Evolutionary conservation across 129 eudicot species (phyloP), one percentile per base, ranked within the genome.

Genomic region (Centrapalus pauciflorus): DNA sequence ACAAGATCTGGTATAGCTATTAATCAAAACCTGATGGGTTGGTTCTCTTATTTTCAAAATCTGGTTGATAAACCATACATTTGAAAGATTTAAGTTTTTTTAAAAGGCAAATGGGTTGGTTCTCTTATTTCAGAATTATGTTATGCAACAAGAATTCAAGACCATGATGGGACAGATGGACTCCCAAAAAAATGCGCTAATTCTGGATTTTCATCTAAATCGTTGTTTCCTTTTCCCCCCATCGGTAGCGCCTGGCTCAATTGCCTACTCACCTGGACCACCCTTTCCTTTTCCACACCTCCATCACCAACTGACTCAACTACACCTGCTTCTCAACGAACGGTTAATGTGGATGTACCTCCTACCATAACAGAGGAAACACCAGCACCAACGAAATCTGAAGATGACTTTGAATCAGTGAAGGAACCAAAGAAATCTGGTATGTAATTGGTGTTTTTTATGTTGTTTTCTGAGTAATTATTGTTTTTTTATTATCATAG

Each of bases 61-160:
- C n/a, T n/a, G n/a, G n/a, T n/a, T n/a, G n/a, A n/a, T n/a, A n/a
- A n/a, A n/a, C n/a, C n/a, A n/a, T n/a, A n/a, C n/a, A n/a, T n/a
- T n/a, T n/a, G n/a, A n/a, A n/a, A n/a, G n/a, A n/a, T n/a, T n/a
- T n/a, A n/a, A n/a, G n/a, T n/a, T n/a, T n/a, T n/a, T n/a, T n/a
- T n/a, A n/a, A n/a, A n/a, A n/a, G n/a, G n/a, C n/a, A n/a, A n/a
- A n/a, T n/a, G n/a, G n/a, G n/a, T n/a, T n/a, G n/a, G n/a, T n/a
- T n/a, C n/a, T n/a, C n/a, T n/a, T n/a, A 23, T 70, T 80, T 66
- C 93, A 93, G 99, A 86, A 93, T 73, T 80, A 83, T 71, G 99
- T 96, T 4, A 93, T 84, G 96, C 96, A 93, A 82, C 99, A 93
- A 89, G 92, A 93, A 45, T 79, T 88, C 55, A 93, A 89, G 86